Evolutionary conservation across 768 basidiomycete genomes (phyloP).

Genomic region (Boletus pseudopeckii): DNA sequence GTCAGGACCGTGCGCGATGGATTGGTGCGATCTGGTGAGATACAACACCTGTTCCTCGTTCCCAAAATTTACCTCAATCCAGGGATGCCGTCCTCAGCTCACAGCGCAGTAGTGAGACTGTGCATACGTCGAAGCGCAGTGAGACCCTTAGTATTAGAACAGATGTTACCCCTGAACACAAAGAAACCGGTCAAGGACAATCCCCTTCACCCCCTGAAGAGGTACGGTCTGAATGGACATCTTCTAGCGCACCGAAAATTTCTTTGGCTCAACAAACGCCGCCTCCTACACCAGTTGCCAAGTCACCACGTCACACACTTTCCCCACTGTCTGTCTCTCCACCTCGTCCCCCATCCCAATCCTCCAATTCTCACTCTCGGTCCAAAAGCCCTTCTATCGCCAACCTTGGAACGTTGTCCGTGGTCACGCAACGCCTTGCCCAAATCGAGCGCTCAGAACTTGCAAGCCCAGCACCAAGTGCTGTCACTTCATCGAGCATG

Average conservation of each 20-base stretch:
- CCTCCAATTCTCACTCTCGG: slow-evolving; percentile 27
- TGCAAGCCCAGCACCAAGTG: slow-evolving; percentile 17
- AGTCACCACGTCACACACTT: slow-evolving; percentile 21
- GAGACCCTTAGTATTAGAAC: slow-evolving; percentile 18
- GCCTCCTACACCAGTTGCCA: slow-evolving; percentile 27
- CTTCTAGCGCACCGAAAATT: slow-evolving; percentile 21
- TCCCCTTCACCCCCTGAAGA: slow-evolving; percentile 17
- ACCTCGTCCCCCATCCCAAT: slow-evolving; percentile 25
- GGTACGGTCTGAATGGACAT: slow-evolving; percentile 25
- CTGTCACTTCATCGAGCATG: slow-evolving; percentile 20
- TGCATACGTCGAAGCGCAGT: not conserved
- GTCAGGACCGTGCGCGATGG: slow-evolving; percentile 68
- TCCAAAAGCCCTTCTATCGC: slow-evolving; percentile 56
- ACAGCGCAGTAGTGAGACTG: slow-evolving; percentile 20
- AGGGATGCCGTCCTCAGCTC: slow-evolving; percentile 60
- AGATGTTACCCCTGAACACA: slow-evolving; percentile 1
- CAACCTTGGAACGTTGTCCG: slow-evolving; percentile 56
- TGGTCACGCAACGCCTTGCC: slow-evolving; percentile 64
- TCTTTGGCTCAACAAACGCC: slow-evolving; percentile 1
- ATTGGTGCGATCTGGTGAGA: slow-evolving; percentile 70
- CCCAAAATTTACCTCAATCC: not conserved
- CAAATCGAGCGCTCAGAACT: slow-evolving; percentile 45
- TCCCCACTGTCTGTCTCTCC: slow-evolving; percentile 23
- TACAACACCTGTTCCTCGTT: not conserved
- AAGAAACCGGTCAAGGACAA: slow-evolving; percentile 1